Conservation (phyloP, 805 yeast genomes). For the Ogataea siamensis region DNA sequence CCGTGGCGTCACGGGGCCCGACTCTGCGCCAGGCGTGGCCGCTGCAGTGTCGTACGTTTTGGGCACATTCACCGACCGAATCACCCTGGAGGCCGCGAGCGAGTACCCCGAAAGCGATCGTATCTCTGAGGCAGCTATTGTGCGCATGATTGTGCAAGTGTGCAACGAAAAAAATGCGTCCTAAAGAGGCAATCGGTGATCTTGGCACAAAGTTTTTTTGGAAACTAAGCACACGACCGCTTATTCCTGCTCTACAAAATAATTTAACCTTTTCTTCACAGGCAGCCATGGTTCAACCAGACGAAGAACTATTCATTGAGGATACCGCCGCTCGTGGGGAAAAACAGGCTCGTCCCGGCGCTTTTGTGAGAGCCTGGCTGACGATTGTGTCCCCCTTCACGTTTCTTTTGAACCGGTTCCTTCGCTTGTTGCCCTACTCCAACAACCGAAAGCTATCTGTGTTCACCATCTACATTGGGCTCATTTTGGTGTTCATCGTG, state of each 20-base stretch:
- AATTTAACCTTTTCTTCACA: background rate
- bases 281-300: conserved; percentile 5
- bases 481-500: conserved; percentile 17
- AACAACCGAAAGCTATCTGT: conserved; percentile 14
- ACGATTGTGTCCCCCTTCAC: conserved; percentile 12
- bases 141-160: background rate
- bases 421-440: conserved; percentile 8
- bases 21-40: no score
- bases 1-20: no score
- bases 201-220: background rate
- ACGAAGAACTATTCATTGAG: background rate
- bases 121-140: background rate
- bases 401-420: conserved; percentile 5
- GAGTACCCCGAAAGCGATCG: no score
- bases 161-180: background rate
- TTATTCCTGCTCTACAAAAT: background rate
- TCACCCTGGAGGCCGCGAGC: no score
- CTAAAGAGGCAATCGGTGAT: background rate
- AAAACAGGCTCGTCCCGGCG: background rate
- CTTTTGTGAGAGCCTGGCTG: conserved; percentile 3
- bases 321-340: background rate
- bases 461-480: conserved; percentile 15
- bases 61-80: no score
- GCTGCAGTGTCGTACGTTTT: no score
- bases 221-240: conserved; percentile 5